Conservation (phyloP, 139 green algal species). For the Chlorella sorokiniana region DNA sequence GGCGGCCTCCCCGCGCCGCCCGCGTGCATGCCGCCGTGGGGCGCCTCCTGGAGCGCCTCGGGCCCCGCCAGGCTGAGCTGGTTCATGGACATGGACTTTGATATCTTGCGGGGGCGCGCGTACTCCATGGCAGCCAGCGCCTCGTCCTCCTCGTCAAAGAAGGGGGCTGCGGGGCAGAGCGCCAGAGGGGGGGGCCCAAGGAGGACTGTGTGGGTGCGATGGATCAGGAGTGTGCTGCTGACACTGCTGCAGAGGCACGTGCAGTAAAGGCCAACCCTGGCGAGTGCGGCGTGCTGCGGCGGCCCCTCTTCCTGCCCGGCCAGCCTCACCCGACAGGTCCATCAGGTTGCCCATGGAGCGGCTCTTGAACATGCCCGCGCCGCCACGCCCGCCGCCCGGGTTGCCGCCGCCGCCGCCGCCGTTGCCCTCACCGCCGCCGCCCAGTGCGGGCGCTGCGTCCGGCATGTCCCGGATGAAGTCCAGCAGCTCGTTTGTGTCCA, state of each 20-base stretch:
- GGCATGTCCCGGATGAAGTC: conserved; percentile 40
- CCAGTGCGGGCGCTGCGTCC: not conserved
- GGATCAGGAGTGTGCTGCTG: not conserved
- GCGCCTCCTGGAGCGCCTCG: not conserved
- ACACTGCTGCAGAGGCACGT: not conserved
- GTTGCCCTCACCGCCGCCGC: not conserved
- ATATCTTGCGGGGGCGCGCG: conserved; percentile 40
- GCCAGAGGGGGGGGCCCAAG: not conserved
- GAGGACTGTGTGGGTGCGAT: not conserved
- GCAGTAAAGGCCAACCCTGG: too few relatives aligned
- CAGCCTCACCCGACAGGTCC: conserved; percentile 3
- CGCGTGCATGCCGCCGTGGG: not conserved
- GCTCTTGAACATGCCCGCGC: conserved; percentile 33
- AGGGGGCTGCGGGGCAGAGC: not conserved
- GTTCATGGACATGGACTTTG: conserved; percentile 33
- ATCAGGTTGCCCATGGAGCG: conserved; percentile 30
- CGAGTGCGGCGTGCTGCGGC: too few relatives aligned
- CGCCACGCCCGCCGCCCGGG: not conserved
- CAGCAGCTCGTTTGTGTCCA: conserved; percentile 28
- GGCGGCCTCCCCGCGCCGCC: not conserved
- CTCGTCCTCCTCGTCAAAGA: conserved; percentile 43
- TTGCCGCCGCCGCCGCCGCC: not conserved
- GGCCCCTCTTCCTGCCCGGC: not conserved
- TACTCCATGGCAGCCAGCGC: conserved; percentile 40
- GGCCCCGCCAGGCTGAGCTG: conserved; percentile 28